Percentiles rank a stretch among this genome's conserved stretches.
Conservation (phyloP, 2,329 filamentous ascomycete genomes). For the Pseudogymnoascus sp. region DNA sequence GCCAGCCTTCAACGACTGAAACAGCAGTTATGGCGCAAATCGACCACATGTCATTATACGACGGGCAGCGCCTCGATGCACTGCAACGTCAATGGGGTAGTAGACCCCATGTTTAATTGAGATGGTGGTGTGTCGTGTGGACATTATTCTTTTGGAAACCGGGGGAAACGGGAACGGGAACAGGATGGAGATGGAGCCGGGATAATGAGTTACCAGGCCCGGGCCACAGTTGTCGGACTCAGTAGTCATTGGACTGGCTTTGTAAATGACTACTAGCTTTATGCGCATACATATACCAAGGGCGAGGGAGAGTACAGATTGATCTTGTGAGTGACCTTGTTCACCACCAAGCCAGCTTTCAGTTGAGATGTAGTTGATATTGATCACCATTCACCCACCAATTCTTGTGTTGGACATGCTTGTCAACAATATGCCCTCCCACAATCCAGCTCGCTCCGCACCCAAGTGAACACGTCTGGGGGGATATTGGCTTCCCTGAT, state of each 20-base stretch:
- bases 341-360: neutral
- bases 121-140: neutral
- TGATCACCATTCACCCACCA: neutral
- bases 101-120: conserved; percentile 4
- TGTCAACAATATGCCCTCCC: neutral
- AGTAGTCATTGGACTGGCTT: neutral
- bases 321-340: neutral
- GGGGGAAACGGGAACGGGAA: neutral
- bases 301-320: neutral
- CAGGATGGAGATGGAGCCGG: neutral
- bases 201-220: neutral
- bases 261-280: conserved; percentile 6
- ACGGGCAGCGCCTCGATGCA: neutral
- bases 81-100: neutral
- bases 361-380: neutral
- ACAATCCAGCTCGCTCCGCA: too few relatives aligned
- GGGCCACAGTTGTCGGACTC: neutral
- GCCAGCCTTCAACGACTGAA: neutral
- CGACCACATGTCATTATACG: conserved; percentile 3
- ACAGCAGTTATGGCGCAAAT: neutral
- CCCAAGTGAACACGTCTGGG: neutral
- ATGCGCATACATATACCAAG: neutral
- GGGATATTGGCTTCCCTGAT: neutral
- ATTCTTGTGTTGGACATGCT: neutral
- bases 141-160: neutral